Evolutionary conservation across 352 stramenopile genomes (phyloP), one percentile per base, ranked within the genome.

Genomic region (Globisporangium viniferum): DNA sequence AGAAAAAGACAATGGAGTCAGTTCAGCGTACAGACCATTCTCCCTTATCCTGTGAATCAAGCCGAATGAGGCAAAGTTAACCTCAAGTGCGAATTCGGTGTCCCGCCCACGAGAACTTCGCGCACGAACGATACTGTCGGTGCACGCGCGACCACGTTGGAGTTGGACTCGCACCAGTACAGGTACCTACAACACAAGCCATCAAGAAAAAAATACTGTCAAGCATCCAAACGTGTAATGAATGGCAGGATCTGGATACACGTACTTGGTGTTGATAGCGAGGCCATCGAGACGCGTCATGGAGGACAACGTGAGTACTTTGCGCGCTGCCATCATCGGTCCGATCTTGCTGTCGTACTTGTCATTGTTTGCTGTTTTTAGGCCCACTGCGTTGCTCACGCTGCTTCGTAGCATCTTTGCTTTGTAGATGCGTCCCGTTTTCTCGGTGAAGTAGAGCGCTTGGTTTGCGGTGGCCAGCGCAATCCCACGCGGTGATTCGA

Each of bases 101-200:
- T 81, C 5, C 78, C 82, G 15, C 83, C 80, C 6, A 88, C 73
- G 12, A 93, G 55, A 1, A 89, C 69, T 36, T 88, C 61, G 3
- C 77, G 82, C 59, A 76, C 57, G 59, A 88, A 88, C 18, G 78
- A 70, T 27, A 73, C 68, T 7, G 82, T 68, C 1, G 74, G 62
- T 5, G 85, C 85, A 22, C 74, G 74, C n/a, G 77, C 82, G 18
- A 93, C 59, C 3, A 80, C 70, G 58, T 93, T 91, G 9, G 73
- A 71, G 70, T 91, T 93, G 29, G 61, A 84, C 51, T 93, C 85
- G 55, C 75, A 83, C 85, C 85, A 93, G 66, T 92, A 93, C 3
- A 90, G 14, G 62, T 79, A 88, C 59, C 79, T 88, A 31, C 9
- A 72, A 59, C 35, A 58, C 9, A 49, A 66, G 24, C 31, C 2